Conservation (phyloP, 192 early-diverging fungal genomes). For the Piromyces finnis region DNA sequence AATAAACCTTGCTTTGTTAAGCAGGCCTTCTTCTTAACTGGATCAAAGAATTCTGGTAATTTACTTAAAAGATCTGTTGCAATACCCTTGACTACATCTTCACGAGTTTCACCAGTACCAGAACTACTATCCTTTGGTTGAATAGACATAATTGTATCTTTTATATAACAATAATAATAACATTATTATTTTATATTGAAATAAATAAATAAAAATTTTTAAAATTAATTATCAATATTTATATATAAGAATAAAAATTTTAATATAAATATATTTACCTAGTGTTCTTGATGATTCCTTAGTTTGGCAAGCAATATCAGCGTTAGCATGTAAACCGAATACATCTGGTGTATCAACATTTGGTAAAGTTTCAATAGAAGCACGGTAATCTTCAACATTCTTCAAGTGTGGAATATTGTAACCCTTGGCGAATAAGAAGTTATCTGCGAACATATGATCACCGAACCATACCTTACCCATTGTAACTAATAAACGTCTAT, state of each 20-base stretch:
- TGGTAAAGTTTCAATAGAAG: slow-evolving; percentile 35
- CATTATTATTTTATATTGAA: too few relatives aligned
- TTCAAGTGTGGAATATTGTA: slow-evolving; percentile 45
- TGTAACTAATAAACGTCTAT: slow-evolving; percentile 27
- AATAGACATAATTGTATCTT: slow-evolving; percentile 47
- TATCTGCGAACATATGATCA: slow-evolving; percentile 47
- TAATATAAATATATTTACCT: slow-evolving; percentile 7
- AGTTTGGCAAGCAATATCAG: slow-evolving; percentile 40
- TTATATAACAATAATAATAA: too few relatives aligned
- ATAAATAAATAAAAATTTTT: too few relatives aligned
- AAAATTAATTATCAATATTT: too few relatives aligned
- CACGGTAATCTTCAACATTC: slow-evolving; percentile 37
- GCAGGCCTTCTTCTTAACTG: slow-evolving; percentile 22
- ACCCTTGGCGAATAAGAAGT: slow-evolving; percentile 43
- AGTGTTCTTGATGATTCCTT: slow-evolving; percentile 41
- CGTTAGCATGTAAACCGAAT: slow-evolving; percentile 46
- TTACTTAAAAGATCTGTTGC: slow-evolving; percentile 37
- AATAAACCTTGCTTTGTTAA: slow-evolving; percentile 27
- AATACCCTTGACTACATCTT: slow-evolving; percentile 40
- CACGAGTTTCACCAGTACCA: slow-evolving; percentile 38
- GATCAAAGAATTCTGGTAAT: slow-evolving; percentile 42
- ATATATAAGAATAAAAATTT: not conserved
- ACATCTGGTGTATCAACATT: slow-evolving; percentile 42
- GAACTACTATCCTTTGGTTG: slow-evolving; percentile 41
- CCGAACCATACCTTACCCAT: slow-evolving; percentile 53